phyloP scores from a whole-genome alignment of 1,139 yeast species.

The Suhomyces bolitotheri region DNA sequence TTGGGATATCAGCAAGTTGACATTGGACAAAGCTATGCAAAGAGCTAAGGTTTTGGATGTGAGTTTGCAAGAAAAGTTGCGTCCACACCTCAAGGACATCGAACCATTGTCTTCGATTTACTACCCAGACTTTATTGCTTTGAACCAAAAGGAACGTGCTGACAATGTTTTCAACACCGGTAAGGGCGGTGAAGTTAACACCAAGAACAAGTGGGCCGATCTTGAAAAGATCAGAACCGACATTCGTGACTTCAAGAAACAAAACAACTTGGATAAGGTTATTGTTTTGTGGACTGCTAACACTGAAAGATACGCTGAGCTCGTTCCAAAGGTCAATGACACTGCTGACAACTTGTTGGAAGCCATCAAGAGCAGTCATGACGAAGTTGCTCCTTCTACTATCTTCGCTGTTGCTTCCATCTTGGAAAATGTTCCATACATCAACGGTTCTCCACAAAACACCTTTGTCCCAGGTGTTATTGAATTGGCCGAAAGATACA shows the following conservation, averaged over 20 bases:
- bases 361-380: conserved; percentile 75
- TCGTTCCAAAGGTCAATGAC: conserved; percentile 80
- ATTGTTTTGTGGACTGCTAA: conserved; percentile 96
- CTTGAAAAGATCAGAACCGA: conserved; percentile 85
- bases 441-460: conserved; percentile 97
- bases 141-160: conserved; percentile 91
- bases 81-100: conserved; percentile 60
- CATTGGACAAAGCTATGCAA: conserved; percentile 76
- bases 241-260: conserved; percentile 73
- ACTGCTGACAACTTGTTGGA: conserved; percentile 77
- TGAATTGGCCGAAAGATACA: conserved; percentile 79
- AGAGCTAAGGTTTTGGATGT: conserved; percentile 87
- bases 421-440: conserved; percentile 83
- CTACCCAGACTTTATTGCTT: conserved; percentile 96
- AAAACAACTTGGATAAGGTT: conserved; percentile 78
- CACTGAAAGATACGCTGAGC: conserved; percentile 88
- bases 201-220: conserved; percentile 80
- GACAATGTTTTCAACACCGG: conserved; percentile 74
- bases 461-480: conserved; percentile 95
- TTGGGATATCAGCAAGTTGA: conserved; percentile 84
- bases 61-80: conserved; percentile 77
- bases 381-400: conserved; percentile 87
- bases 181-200: conserved; percentile 50
- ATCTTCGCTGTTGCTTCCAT: conserved; percentile 91
- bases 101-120: conserved; percentile 83